phyloP scores from a whole-genome alignment of 2,329 filamentous ascomycete genomes.

The Fusarium mundagurra region DNA sequence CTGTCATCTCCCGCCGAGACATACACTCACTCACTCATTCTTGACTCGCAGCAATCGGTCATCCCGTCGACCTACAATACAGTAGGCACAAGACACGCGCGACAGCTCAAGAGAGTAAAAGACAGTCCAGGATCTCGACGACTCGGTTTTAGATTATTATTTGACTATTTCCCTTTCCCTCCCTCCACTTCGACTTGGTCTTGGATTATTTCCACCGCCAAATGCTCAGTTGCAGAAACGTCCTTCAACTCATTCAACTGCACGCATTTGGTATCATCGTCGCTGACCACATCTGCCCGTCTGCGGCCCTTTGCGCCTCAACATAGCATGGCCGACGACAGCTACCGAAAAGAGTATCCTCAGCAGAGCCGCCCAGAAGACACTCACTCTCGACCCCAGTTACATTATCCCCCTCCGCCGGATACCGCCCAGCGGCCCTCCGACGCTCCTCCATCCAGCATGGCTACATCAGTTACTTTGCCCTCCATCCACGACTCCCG shows the following conservation, averaged over 20 bases:
- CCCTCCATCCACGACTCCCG: constrained; percentile 62
- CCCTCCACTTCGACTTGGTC: neutral
- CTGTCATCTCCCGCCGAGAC: constrained; percentile 41
- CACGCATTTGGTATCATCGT: constrained; percentile 23
- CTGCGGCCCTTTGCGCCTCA: constrained; percentile 41
- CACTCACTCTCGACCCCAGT: constrained; percentile 53
- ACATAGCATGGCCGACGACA: constrained; percentile 54
- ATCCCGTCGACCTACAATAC: constrained; percentile 20
- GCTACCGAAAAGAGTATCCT: constrained; percentile 51
- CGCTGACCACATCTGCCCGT: constrained; percentile 36
- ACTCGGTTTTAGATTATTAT: constrained; percentile 13
- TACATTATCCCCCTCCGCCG: constrained; percentile 52
- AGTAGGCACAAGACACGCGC: constrained; percentile 4
- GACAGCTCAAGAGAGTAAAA: constrained; percentile 2
- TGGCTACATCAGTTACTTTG: constrained; percentile 58
- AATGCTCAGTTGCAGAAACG: constrained; percentile 35
- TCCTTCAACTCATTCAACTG: constrained; percentile 2
- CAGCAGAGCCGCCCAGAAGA: constrained; percentile 52
- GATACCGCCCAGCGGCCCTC: constrained; percentile 51
- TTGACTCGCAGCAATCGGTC: constrained; percentile 33
- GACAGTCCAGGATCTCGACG: constrained; percentile 5
- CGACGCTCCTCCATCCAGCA: constrained; percentile 46
- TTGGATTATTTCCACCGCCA: constrained; percentile 18
- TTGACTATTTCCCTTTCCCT: constrained; percentile 4
- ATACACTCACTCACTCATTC: constrained; percentile 32